Evolutionary conservation across 768 basidiomycete species (phyloP), one percentile per base, ranked within the genome.

Genomic region (Steccherinum ochraceum): DNA sequence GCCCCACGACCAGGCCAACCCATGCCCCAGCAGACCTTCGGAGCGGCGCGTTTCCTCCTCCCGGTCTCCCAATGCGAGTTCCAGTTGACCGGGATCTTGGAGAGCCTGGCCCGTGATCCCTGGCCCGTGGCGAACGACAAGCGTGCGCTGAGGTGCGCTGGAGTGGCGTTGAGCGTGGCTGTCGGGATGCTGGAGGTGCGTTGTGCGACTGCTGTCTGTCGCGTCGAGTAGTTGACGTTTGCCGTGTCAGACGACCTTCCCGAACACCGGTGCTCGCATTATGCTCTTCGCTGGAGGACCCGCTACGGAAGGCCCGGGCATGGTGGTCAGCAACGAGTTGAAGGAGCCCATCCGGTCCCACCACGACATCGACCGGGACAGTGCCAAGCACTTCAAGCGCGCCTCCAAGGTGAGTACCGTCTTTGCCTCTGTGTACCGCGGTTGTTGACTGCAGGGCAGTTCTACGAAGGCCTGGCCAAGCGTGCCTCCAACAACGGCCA

Each of bases 111-210:
- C 46, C 83, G 91, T 55, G 96, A 98, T 64, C 93, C 96, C 3
- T 99, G 96, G 96, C 91, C 94, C 2, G 94, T 99, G 12, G 93
- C 92, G 11, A 90, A 85, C 58, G 95, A 97, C 64, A 93, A 91
- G 69, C 84, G 96, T 52, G 76, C 94, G 12, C 72, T 97, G 62
- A 79, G 96, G 49, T 98, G 95, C 72, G 95, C 94, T 2, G 96
- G 96, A 56, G 91, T 92, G 11, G 96, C 96, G 2, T 65, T 98
- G 49, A 90, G 86, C 58, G 93, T 98, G 24, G 95, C 94, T 16
- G 85, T 95, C 35, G 90, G 95, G 5, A 68, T 98, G 47, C 69
- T 99, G 27, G 95, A 99, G 77, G 86, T 85, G 51, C 26, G 72
- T 58, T 5, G 18, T 12, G 30, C 46, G 45, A 45, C 24, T 35